Percentiles rank a stretch among this genome's conserved stretches.
Evolutionary conservation across 768 basidiomycete species (phyloP).

Genomic region (Asterophora lycoperdoides): DNA sequence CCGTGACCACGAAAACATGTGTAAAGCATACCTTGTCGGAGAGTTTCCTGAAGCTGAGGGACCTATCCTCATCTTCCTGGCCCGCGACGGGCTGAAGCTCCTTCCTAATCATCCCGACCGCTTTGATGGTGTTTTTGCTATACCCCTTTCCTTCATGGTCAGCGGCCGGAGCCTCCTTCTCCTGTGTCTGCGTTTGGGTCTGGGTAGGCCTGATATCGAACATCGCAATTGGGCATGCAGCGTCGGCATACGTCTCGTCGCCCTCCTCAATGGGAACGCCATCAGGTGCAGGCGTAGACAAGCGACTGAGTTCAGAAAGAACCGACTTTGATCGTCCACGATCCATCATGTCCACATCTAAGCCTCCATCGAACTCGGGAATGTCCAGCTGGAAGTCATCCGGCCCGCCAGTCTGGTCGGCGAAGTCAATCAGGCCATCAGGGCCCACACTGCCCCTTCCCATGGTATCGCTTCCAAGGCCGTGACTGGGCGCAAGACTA

Average conservation of each 20-base stretch:
- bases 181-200: constrained; percentile 36
- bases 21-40: constrained; percentile 60
- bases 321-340: constrained; percentile 42
- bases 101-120: constrained; percentile 67
- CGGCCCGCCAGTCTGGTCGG: constrained; percentile 46
- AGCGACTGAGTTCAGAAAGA: constrained; percentile 53
- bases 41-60: constrained; percentile 74
- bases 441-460: constrained; percentile 53
- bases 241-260: constrained; percentile 65
- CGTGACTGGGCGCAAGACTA: constrained; percentile 59
- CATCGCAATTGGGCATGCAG: constrained; percentile 71
- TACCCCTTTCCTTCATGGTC: constrained; percentile 68
- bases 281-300: constrained; percentile 66
- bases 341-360: constrained; percentile 31
- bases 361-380: constrained; percentile 42
- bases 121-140: constrained; percentile 87
- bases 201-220: constrained; percentile 62
- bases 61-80: constrained; percentile 50
- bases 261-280: constrained; percentile 48
- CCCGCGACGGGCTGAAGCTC: constrained; percentile 57
- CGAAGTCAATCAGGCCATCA: constrained; percentile 58
- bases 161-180: constrained; percentile 33
- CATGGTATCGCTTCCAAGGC: constrained; percentile 51
- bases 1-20: constrained; percentile 1
- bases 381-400: constrained; percentile 76